A percentile compares a stretch with the other conserved stretches of the same genome.
Evolutionary conservation across 257 asterid genomes (phyloP).

Genomic region (Hygrophila difformis): DNA sequence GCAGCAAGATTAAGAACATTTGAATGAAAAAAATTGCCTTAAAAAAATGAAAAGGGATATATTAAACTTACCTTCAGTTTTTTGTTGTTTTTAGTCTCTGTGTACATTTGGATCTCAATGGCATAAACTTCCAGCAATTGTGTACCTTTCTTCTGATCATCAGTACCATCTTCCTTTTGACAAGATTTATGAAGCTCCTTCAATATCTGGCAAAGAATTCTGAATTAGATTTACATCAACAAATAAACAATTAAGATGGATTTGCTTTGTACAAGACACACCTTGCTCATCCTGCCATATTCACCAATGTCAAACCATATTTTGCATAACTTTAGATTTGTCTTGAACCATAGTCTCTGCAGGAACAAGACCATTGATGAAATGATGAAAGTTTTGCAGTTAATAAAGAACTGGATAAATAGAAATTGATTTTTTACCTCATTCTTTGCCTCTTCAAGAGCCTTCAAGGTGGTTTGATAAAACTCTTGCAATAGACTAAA

Average conservation of each 20-base stretch:
- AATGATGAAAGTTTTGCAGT: conserved; percentile 8
- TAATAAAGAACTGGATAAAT: not conserved
- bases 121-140: conserved; percentile 96
- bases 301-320: conserved; percentile 97
- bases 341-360: conserved; percentile 98
- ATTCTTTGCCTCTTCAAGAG: conserved; percentile 97
- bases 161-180: conserved; percentile 94
- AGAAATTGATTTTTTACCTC: conserved; percentile 43
- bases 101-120: conserved; percentile 96
- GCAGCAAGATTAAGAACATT: too few relatives aligned
- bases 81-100: conserved; percentile 94
- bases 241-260: not conserved
- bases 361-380: conserved; percentile 13
- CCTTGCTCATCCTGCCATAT: conserved; percentile 94
- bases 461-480: conserved; percentile 85
- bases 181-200: conserved; percentile 97
- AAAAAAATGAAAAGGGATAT: too few relatives aligned
- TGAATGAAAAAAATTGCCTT: too few relatives aligned
- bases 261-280: conserved; percentile 18
- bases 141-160: conserved; percentile 98
- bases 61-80: conserved; percentile 61
- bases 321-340: conserved; percentile 94
- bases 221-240: conserved; percentile 14
- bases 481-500: conserved; percentile 79
- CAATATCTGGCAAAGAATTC: conserved; percentile 50